A percentile compares a stretch with the other conserved stretches of the same genome.
Conservation (phyloP, 1,284 basidiomycete species). For the Mycosarcoma mackinlayi region DNA sequence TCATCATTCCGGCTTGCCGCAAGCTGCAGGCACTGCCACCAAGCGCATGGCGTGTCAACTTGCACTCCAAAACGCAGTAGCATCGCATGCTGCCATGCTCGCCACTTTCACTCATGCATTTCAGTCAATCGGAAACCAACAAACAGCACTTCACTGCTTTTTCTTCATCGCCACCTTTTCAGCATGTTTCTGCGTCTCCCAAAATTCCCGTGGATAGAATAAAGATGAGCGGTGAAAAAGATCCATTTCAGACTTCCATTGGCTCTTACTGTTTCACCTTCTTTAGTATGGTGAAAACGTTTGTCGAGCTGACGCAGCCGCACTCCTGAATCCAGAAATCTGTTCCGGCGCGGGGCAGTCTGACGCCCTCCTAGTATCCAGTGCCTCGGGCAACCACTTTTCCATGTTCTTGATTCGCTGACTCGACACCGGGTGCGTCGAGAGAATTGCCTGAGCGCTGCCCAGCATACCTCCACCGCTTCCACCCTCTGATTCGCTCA, state of each 20-base stretch:
- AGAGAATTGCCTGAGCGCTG: conserved; percentile 45
- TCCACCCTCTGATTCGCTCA: conserved; percentile 43
- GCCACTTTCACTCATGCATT: no score
- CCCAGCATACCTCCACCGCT: conserved; percentile 18
- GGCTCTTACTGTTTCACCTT: not conserved
- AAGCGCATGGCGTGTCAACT: conserved; percentile 58
- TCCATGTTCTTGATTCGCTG: conserved; percentile 57
- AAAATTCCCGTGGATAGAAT: no score
- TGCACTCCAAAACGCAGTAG: conserved; percentile 20
- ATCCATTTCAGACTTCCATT: not conserved
- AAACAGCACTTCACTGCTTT: no score
- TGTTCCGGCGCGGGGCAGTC: conserved; percentile 30
- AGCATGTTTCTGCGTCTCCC: no score
- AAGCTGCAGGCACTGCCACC: conserved; percentile 76
- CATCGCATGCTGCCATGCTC: not conserved
- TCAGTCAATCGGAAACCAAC: no score
- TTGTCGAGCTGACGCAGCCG: conserved; percentile 8
- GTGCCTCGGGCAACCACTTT: conserved; percentile 51
- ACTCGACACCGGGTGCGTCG: conserved; percentile 58
- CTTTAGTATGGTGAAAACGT: conserved; percentile 13
- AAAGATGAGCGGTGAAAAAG: not conserved
- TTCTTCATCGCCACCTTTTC: no score
- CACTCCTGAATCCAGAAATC: conserved; percentile 24
- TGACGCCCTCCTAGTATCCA: conserved; percentile 18
- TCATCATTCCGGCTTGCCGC: conserved; percentile 84